Evolutionary conservation across 1,284 basidiomycete genomes (phyloP).

Genomic region (Microstroma glucosiphilum): DNA sequence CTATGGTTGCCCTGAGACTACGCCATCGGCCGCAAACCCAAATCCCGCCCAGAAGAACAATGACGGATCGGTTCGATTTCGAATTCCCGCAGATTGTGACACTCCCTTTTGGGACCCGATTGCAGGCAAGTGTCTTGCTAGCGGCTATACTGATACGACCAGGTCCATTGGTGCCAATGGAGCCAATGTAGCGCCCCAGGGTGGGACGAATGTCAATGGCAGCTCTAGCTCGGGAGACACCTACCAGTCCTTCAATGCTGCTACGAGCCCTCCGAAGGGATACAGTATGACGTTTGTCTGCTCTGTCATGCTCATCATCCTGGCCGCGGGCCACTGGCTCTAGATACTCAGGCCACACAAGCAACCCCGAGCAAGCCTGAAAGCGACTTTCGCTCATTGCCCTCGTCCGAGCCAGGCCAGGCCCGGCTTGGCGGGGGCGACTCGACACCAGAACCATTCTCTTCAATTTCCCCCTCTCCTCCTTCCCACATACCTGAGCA

Average conservation of each 20-base stretch:
- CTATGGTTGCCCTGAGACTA: constrained; percentile 40
- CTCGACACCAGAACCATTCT: too few relatives aligned
- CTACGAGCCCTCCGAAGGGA: background rate
- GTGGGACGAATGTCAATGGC: background rate
- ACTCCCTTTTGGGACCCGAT: constrained; percentile 45
- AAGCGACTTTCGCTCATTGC: too few relatives aligned
- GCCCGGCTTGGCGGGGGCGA: too few relatives aligned
- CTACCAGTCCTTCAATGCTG: background rate
- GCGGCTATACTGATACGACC: constrained; percentile 35
- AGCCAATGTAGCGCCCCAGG: constrained; percentile 10
- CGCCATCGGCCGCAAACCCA: constrained; percentile 36
- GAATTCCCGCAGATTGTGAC: constrained; percentile 34
- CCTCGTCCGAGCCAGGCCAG: too few relatives aligned
- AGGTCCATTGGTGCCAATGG: constrained; percentile 35
- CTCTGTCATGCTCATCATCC: too few relatives aligned
- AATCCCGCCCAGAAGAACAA: constrained; percentile 44
- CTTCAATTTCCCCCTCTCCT: too few relatives aligned
- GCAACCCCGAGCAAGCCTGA: too few relatives aligned
- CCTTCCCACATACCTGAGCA: too few relatives aligned
- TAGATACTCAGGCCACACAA: too few relatives aligned
- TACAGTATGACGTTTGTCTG: too few relatives aligned
- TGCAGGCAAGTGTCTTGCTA: constrained; percentile 33
- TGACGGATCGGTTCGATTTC: constrained; percentile 31
- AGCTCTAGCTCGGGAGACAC: background rate
- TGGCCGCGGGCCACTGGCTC: too few relatives aligned